Evolutionary conservation across 2,329 filamentous ascomycete species (phyloP).

Genomic region (Phialophora expanda): DNA sequence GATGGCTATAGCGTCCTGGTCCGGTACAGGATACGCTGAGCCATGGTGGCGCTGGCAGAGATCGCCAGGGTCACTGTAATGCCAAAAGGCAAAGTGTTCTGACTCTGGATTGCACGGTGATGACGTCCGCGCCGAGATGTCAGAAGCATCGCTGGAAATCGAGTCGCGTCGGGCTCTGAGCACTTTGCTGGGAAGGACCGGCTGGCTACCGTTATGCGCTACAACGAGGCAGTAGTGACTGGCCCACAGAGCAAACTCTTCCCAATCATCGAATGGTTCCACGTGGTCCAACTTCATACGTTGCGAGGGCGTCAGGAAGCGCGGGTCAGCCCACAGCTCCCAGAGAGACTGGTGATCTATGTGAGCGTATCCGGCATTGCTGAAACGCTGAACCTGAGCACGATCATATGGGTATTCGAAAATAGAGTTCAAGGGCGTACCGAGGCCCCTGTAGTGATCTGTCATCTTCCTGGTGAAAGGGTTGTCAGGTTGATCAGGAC

Average conservation of each 20-base stretch:
- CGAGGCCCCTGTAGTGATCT: constrained; percentile 36
- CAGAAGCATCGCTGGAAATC: constrained; percentile 34
- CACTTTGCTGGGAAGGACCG: constrained; percentile 25
- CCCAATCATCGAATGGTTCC: constrained; percentile 94
- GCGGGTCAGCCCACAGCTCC: constrained; percentile 76
- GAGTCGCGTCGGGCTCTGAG: constrained; percentile 31
- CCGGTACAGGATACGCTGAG: constrained; percentile 53
- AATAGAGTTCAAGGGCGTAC: constrained; percentile 36
- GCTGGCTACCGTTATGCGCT: constrained; percentile 34
- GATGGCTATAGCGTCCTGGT: constrained; percentile 44
- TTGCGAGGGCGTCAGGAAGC: constrained; percentile 66
- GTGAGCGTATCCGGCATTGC: constrained; percentile 67
- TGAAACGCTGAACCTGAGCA: constrained; percentile 72
- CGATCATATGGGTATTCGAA: constrained; percentile 70
- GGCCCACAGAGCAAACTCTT: constrained; percentile 85
- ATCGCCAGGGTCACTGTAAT: constrained; percentile 48
- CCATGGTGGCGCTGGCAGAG: constrained; percentile 66
- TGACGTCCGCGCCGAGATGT: constrained; percentile 37
- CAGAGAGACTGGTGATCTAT: constrained; percentile 73
- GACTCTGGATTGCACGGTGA: constrained; percentile 31
- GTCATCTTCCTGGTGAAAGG: constrained; percentile 66
- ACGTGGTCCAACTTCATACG: constrained; percentile 68
- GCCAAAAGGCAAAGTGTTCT: constrained; percentile 40
- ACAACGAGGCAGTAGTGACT: constrained; percentile 76
- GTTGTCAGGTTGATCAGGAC: constrained; percentile 76